Conservation (phyloP, 345 rosid species). For the Combretum micranthum region DNA sequence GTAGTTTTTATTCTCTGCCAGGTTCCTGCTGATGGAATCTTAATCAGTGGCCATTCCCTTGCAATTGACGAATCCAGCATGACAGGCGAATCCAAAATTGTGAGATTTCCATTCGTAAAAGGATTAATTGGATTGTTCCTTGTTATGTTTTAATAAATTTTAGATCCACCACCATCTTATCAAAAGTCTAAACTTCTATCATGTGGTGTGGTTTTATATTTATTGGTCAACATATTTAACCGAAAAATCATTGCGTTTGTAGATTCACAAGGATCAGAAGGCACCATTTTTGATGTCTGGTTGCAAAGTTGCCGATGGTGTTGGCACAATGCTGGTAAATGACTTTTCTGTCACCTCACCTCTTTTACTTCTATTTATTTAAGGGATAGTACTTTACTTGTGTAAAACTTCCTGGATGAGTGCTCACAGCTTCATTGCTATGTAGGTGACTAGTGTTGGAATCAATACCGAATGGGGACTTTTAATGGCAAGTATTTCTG, state of each 20-base stretch:
- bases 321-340: conserved; percentile 89
- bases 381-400: no score
- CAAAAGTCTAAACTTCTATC: no score
- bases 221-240: conserved; percentile 11
- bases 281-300: conserved; percentile 97
- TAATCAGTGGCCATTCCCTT: conserved; percentile 88
- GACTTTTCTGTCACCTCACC: neutral
- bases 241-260: conserved; percentile 15
- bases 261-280: conserved; percentile 89
- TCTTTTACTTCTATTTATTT: no score
- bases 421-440: no score
- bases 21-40: conserved; percentile 98
- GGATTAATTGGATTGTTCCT: neutral
- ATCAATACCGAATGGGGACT: conserved; percentile 99
- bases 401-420: no score
- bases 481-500: conserved; percentile 96
- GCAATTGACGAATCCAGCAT: conserved; percentile 98
- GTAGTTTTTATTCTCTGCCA: conserved; percentile 13
- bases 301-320: conserved; percentile 97
- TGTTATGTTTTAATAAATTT: conserved; percentile 6
- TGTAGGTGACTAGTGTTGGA: conserved; percentile 96
- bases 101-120: conserved; percentile 30
- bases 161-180: neutral
- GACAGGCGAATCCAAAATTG: conserved; percentile 99
- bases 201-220: no score